Evolutionary conservation across 2,329 filamentous ascomycete species (phyloP).

Genomic region (Laburnicola sp.): DNA sequence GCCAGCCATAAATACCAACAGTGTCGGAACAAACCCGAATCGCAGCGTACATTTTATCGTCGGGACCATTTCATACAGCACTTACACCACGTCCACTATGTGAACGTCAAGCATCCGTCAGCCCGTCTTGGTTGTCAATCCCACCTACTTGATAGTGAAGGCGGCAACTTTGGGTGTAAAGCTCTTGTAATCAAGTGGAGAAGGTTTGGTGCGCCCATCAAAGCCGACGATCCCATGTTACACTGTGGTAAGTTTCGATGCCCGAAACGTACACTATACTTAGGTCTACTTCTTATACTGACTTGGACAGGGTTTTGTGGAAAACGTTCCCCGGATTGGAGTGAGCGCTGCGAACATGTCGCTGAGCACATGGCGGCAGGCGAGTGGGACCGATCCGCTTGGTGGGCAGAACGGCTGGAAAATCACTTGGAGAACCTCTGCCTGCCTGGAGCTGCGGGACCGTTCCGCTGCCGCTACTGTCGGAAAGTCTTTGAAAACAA

Average conservation of each 20-base stretch:
- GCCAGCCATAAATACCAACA: slow-evolving; percentile 41
- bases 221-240: slow-evolving; percentile 41
- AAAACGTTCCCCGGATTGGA: slow-evolving; percentile 36
- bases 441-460: slow-evolving; percentile 31
- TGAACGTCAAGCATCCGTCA: slow-evolving; percentile 39
- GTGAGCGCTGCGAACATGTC: slow-evolving; percentile 38
- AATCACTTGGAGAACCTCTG: slow-evolving; percentile 40
- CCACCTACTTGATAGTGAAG: slow-evolving; percentile 32
- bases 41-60: slow-evolving; percentile 43
- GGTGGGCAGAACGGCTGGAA: slow-evolving; percentile 39
- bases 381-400: slow-evolving; percentile 33
- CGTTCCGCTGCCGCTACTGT: slow-evolving; percentile 41
- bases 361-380: slow-evolving; percentile 37
- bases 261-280: no score
- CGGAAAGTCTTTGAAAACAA: slow-evolving; percentile 37
- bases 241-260: no score
- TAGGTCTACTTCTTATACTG: no score
- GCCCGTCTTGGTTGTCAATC: slow-evolving; percentile 38
- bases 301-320: no score
- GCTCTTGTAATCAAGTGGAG: slow-evolving; percentile 42
- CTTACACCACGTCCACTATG: slow-evolving; percentile 42
- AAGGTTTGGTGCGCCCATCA: slow-evolving; percentile 40
- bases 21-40: slow-evolving; percentile 39
- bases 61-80: slow-evolving; percentile 43
- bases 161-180: slow-evolving; percentile 41